Percentiles rank a stretch among this genome's conserved stretches.
These are phyloP conservation scores for Wickerhamomyces subpelliculosus DNA, from an alignment of 805 yeast species.

Conservation along the genomic window DNA sequence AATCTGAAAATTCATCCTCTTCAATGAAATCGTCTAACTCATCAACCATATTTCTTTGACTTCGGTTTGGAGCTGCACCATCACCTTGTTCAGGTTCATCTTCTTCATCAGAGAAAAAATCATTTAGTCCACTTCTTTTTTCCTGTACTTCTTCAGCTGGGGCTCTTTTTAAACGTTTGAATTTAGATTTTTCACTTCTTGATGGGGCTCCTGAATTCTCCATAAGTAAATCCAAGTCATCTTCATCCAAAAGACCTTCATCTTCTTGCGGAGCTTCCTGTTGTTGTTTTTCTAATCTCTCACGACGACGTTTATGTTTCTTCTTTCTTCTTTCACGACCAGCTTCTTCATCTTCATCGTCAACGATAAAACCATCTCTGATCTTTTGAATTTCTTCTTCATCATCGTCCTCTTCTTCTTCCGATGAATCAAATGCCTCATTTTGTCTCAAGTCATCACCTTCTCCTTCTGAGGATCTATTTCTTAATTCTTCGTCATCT, in stretches of 20 bases:
- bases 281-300: constrained; percentile 28
- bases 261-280: constrained; percentile 41
- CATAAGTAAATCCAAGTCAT: constrained; percentile 84
- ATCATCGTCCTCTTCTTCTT: constrained; percentile 88
- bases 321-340: constrained; percentile 38
- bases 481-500: constrained; percentile 13
- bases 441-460: constrained; percentile 33
- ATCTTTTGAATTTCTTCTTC: constrained; percentile 82
- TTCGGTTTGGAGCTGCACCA: constrained; percentile 21
- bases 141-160: constrained; percentile 31
- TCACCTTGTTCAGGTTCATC: constrained; percentile 25
- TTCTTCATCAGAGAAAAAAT: constrained; percentile 36
- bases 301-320: constrained; percentile 28
- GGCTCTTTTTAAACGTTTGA: constrained; percentile 82
- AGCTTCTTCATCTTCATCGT: constrained; percentile 79
- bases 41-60: constrained; percentile 43
- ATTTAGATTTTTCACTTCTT: constrained; percentile 36
- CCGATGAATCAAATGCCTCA: constrained; percentile 60
- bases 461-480: constrained; percentile 27
- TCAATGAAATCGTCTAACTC: constrained; percentile 97
- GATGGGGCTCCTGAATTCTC: constrained; percentile 91
- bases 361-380: constrained; percentile 90
- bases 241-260: constrained; percentile 82
- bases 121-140: constrained; percentile 23
- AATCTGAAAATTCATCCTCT: constrained; percentile 93